phyloP scores from a whole-genome alignment of 257 asterid species.

The Thymus quinquecostatus region DNA sequence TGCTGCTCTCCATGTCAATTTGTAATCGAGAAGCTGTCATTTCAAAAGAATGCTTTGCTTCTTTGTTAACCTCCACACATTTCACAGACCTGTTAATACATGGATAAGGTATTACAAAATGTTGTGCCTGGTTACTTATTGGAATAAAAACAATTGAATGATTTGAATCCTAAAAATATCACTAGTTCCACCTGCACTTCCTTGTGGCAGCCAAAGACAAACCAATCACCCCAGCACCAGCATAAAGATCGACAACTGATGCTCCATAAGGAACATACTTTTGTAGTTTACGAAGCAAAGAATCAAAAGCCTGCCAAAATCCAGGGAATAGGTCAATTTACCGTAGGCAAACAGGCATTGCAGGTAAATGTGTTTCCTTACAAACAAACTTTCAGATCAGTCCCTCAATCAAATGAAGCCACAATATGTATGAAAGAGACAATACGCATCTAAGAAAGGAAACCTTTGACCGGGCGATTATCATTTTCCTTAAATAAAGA shows the following conservation, averaged over 20 bases:
- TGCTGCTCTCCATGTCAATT: slow-evolving; percentile 53
- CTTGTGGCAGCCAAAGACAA: slow-evolving; percentile 81
- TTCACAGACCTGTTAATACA: slow-evolving; percentile 70
- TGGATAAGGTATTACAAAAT: not conserved
- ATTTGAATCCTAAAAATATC: slow-evolving; percentile 15
- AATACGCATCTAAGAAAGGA: slow-evolving; percentile 16
- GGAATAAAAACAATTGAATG: slow-evolving; percentile 19
- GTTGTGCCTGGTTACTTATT: slow-evolving; percentile 8
- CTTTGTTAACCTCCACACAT: slow-evolving; percentile 95
- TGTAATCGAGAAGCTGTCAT: slow-evolving; percentile 87
- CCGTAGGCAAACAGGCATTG: not conserved
- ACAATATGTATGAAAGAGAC: slow-evolving; percentile 3
- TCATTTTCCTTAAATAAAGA: slow-evolving; percentile 28
- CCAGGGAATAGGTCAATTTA: slow-evolving; percentile 16
- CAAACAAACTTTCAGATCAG: slow-evolving; percentile 8
- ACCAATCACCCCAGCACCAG: slow-evolving; percentile 98
- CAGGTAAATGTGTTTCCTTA: slow-evolving; percentile 9
- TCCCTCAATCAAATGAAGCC: slow-evolving; percentile 13
- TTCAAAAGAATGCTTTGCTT: slow-evolving; percentile 79
- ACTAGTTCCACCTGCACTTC: slow-evolving; percentile 70
- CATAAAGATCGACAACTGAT: slow-evolving; percentile 91
- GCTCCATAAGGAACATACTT: slow-evolving; percentile 82
- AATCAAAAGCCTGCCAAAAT: slow-evolving; percentile 80
- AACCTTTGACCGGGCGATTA: slow-evolving; percentile 5
- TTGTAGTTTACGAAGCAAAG: slow-evolving; percentile 77